Base-by-base conservation (phyloP, 1,284 basidiomycete species). In the Papiliotrema nemorosa region DNA sequence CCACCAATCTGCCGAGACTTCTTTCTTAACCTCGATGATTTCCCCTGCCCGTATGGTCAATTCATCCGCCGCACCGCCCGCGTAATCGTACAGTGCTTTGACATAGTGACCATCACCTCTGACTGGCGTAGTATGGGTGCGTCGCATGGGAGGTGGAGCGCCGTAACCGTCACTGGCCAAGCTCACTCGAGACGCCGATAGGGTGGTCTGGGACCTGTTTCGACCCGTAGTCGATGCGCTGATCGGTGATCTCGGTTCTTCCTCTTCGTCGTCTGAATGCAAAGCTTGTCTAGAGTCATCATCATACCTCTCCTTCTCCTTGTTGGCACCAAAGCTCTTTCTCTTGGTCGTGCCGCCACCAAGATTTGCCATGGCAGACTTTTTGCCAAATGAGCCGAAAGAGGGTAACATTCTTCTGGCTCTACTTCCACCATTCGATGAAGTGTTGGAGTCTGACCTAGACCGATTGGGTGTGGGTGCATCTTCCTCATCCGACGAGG, bases 1-100 rank as follows among this genome's bases (percentile, higher is more conserved):
- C 84, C 86, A 89, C 89, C 89, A 92, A 49, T 83, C 87, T 51
- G 86, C 85, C 31, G 87, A 76, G 0, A 89, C 85, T 68, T 90
- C 86, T 34, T 82, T 82, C 22, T 87, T 64, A 18, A 90, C 84
- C 18, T 79, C 69, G 50, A 92, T 85, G 57, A 87, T 81, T 43
- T 86, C 84, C 0, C 88, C 89, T 6, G 78, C 75, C 50, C 75
- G 79, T 73, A 91, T 85, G 29, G 79, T 80, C 38, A 92, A 76
- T 69, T 91, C 89, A 60, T 90, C 88, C 1, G 52, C 51, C 3
- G 81, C 77, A 6, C 81, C 81, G 0, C 82, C 86, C 0, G 77
- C 72, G 68, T 88, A 91, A 65, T 87, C 85, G 64, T 85, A 82
- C 55, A 86, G 63, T 0, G 86, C 88, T 44, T 82, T 80, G 45